phyloP scores from a whole-genome alignment of 805 yeast genomes.

The Cephaloascus albidus region DNA sequence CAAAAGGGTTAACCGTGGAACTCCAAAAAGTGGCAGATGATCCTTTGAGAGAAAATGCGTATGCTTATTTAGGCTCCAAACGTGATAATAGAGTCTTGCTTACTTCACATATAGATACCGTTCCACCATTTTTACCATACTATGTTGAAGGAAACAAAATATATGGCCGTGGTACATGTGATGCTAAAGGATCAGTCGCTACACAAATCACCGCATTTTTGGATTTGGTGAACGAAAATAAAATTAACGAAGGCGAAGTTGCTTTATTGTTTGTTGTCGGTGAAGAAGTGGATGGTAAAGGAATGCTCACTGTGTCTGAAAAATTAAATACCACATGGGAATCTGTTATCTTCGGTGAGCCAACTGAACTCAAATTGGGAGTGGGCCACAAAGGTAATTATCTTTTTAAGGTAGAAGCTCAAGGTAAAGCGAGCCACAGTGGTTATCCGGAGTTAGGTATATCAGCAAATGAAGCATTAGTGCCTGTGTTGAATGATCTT shows the following conservation, averaged over 20 bases:
- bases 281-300: slow-evolving; percentile 59
- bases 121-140: slow-evolving; percentile 57
- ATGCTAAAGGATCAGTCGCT: slow-evolving; percentile 67
- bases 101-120: slow-evolving; percentile 66
- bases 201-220: slow-evolving; percentile 47
- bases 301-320: slow-evolving; percentile 41
- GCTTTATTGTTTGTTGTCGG: slow-evolving; percentile 58
- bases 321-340: slow-evolving; percentile 41
- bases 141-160: slow-evolving; percentile 35
- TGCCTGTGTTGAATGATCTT: slow-evolving; percentile 40
- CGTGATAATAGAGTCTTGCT: slow-evolving; percentile 40
- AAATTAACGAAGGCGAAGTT: slow-evolving; percentile 43
- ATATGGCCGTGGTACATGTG: slow-evolving; percentile 60
- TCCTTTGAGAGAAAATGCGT: slow-evolving; percentile 36
- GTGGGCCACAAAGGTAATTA: slow-evolving; percentile 62
- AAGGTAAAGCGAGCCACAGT: slow-evolving; percentile 55
- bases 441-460: slow-evolving; percentile 66
- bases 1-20: slow-evolving; percentile 45
- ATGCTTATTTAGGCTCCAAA: slow-evolving; percentile 40
- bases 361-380: slow-evolving; percentile 61
- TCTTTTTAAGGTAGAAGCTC: slow-evolving; percentile 27
- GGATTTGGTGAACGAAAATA: slow-evolving; percentile 28
- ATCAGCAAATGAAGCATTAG: slow-evolving; percentile 47
- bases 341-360: slow-evolving; percentile 63
- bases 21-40: slow-evolving; percentile 19